Percentiles rank a stretch among this genome's conserved stretches.
Conservation (phyloP, 2,329 filamentous ascomycete genomes). For the Cyphellophora europaea region DNA sequence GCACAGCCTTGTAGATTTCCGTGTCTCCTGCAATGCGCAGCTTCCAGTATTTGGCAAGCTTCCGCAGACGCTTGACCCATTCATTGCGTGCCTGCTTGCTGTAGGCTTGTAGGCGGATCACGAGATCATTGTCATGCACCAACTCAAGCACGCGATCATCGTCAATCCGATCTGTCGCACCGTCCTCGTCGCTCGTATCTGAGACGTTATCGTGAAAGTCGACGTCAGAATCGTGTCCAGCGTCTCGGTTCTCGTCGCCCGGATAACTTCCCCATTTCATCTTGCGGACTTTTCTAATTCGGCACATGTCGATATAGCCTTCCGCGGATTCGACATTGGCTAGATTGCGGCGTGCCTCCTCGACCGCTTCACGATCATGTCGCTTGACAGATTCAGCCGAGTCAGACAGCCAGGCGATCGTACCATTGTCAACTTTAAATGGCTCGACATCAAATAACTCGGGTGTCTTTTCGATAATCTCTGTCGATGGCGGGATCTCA, state of each 20-base stretch:
- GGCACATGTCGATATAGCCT: constrained; percentile 53
- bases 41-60: constrained; percentile 54
- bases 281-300: constrained; percentile 48
- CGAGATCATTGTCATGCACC: constrained; percentile 50
- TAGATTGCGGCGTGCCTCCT: constrained; percentile 49
- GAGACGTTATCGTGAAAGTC: constrained; percentile 43
- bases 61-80: constrained; percentile 51
- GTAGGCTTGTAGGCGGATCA: constrained; percentile 53
- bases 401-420: constrained; percentile 49
- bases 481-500: constrained; percentile 41
- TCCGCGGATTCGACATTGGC: constrained; percentile 52
- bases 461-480: constrained; percentile 49
- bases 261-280: constrained; percentile 41
- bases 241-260: constrained; percentile 43
- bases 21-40: constrained; percentile 47
- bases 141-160: constrained; percentile 53
- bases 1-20: constrained; percentile 46
- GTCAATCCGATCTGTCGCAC: constrained; percentile 43
- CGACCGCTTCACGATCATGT: constrained; percentile 50
- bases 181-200: constrained; percentile 42
- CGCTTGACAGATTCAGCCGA: constrained; percentile 36
- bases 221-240: constrained; percentile 45
- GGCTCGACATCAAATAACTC: constrained; percentile 54
- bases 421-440: constrained; percentile 44
- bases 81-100: constrained; percentile 48